Base-by-base conservation (phyloP, 208 protist genomes). In the Crithidia sp. region DNA sequence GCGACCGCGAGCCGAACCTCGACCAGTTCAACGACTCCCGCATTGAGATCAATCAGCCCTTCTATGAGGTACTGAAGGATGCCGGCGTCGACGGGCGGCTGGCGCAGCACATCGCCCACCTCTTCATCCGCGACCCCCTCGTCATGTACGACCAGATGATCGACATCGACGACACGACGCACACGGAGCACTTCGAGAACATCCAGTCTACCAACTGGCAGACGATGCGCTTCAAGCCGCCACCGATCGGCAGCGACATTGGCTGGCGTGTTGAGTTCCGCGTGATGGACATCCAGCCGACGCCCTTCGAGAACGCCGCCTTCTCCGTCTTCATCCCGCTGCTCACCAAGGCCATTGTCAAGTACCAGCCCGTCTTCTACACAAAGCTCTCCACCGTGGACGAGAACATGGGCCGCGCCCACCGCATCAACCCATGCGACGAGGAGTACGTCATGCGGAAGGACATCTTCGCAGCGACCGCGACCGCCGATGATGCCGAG, bases 221-320 rank as follows among this genome's bases (percentile, higher is more conserved):
- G 76, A 98, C 97, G 12, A 90, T 99, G 49, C 92, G 98, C 43
- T 98, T 99, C 76, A 99, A 99, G 85, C 96, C 97, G n/a, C 98
- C 98, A 19, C 69, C 89, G 56, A 62, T 91, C 14, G 84, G 76
- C 66, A 80, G 81, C 53, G 69, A 90, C 59, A 88, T 97, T 70
- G 95, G 94, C 17, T 99, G 98, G 98, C 91, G 98, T 58, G 97
- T 99, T 4, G 98, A 99, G 84, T 99, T 99, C 88, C 90, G 96
- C 55, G 88, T 96, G 44, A 98, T 99, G 94, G 95, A 99, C 67
- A 86, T 98, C 14, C 90, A 97, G 82, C 85, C 99, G 3, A 99
- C 98, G 0, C 98, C 99, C 59, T 99, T 99, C 82, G 98, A 99
- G 86, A 99, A 99, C 79, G 96, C 99, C 6, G 99, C 99, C 16